Evolutionary conservation across 139 green algal genomes (phyloP).

Genomic region (Parachlorella kessleri): DNA sequence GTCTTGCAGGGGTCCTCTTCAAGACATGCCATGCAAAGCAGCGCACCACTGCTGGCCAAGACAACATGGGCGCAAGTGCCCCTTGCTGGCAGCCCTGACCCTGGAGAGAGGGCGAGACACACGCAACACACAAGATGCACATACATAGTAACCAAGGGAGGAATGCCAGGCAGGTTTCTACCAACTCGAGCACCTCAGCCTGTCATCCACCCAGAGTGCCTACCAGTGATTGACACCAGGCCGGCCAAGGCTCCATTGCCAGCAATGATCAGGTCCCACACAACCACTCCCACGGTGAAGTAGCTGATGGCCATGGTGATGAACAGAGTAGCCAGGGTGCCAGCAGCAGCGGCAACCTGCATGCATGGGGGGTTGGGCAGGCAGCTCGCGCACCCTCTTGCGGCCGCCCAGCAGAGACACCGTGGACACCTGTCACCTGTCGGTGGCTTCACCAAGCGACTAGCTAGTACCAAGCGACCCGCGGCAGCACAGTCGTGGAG

Average conservation of each 20-base stretch:
- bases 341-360: neutral
- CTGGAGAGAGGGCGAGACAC: too few relatives aligned
- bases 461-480: neutral
- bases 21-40: too few relatives aligned
- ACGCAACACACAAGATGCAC: too few relatives aligned
- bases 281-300: conserved; percentile 23
- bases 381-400: neutral
- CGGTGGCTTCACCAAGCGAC: too few relatives aligned
- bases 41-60: too few relatives aligned
- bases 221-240: conserved; percentile 74
- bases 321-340: neutral
- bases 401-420: too few relatives aligned
- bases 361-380: neutral
- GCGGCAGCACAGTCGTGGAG: neutral
- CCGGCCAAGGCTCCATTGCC: conserved; percentile 80
- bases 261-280: conserved; percentile 67
- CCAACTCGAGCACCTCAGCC: neutral
- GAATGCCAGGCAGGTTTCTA: neutral
- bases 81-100: too few relatives aligned
- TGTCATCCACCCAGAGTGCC: too few relatives aligned
- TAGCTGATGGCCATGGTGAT: neutral
- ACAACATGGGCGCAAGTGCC: too few relatives aligned
- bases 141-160: too few relatives aligned
- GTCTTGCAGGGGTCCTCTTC: neutral
- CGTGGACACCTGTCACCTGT: too few relatives aligned